phyloP scores from a whole-genome alignment of 2,329 filamentous ascomycete species.

The Alternaria brassicicola region DNA sequence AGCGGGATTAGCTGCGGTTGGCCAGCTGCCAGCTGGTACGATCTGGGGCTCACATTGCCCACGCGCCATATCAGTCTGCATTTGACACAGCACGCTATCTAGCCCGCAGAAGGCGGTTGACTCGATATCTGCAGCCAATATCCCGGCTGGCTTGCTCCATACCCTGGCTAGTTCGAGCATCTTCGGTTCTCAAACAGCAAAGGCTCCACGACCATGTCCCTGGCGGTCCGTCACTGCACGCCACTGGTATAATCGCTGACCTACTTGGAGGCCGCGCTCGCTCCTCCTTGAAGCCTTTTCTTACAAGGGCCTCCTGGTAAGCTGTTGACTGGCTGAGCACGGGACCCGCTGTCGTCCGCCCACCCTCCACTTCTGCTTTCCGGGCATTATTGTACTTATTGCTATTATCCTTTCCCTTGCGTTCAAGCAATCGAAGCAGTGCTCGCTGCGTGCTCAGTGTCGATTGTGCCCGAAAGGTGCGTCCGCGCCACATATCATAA shows the following conservation, averaged over 20 bases:
- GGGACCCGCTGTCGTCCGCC: slow-evolving; percentile 31
- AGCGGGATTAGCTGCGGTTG: slow-evolving; percentile 40
- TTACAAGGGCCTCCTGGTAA: slow-evolving; percentile 30
- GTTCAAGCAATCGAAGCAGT: slow-evolving; percentile 26
- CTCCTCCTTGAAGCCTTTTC: slow-evolving; percentile 27
- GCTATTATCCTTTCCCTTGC: slow-evolving; percentile 38
- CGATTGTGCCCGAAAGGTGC: slow-evolving; percentile 29
- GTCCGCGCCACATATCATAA: slow-evolving; percentile 39
- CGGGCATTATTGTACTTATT: slow-evolving; percentile 41
- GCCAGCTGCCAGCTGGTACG: slow-evolving; percentile 32
- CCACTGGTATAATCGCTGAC: slow-evolving; percentile 29
- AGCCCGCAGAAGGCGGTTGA: slow-evolving; percentile 29
- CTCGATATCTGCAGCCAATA: slow-evolving; percentile 38
- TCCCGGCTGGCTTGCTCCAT: slow-evolving; percentile 34
- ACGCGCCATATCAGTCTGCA: slow-evolving; percentile 33
- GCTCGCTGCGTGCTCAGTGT: slow-evolving; percentile 33
- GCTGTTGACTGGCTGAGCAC: slow-evolving; percentile 36
- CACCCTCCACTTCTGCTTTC: slow-evolving; percentile 32
- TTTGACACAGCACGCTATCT: slow-evolving; percentile 39
- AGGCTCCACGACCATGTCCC: slow-evolving; percentile 46
- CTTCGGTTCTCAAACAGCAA: slow-evolving; percentile 46
- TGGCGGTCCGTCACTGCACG: slow-evolving; percentile 38
- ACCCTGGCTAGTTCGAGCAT: slow-evolving; percentile 31
- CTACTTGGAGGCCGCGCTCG: slow-evolving; percentile 28
- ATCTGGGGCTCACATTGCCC: slow-evolving; percentile 33